Percentiles rank a stretch among this genome's conserved stretches.
Conservation (phyloP, 2,329 filamentous ascomycete genomes). For the Sarocladium brachiariae region DNA sequence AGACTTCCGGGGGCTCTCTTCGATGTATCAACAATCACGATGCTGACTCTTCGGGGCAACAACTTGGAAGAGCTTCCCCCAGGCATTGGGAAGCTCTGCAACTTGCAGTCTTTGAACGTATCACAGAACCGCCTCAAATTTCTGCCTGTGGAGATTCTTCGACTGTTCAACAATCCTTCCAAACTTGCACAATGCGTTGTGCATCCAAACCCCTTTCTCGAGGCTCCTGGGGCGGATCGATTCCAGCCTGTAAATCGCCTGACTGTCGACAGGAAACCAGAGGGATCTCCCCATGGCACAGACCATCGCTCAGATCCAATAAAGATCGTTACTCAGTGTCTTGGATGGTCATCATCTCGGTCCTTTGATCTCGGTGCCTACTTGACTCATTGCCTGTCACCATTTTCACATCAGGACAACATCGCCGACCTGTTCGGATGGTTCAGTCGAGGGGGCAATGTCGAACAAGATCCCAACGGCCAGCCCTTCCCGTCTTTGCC, state of each 20-base stretch:
- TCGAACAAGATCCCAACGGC: constrained; percentile 3
- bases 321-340: constrained; percentile 17
- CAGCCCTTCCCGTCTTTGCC: not conserved
- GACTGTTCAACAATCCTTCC: constrained; percentile 39
- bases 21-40: constrained; percentile 52
- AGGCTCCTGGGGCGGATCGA: constrained; percentile 19
- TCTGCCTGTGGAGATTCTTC: constrained; percentile 57
- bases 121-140: constrained; percentile 55
- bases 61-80: constrained; percentile 53
- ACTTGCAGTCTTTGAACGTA: constrained; percentile 57
- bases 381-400: not conserved
- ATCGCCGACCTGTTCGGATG: constrained; percentile 13
- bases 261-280: not conserved
- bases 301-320: not conserved
- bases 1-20: constrained; percentile 55
- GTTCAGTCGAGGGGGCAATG: constrained; percentile 5
- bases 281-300: not conserved
- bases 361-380: constrained; percentile 16
- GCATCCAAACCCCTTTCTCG: constrained; percentile 57
- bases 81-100: constrained; percentile 48
- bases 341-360: constrained; percentile 26
- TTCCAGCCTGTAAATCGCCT: not conserved
- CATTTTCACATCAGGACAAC: constrained; percentile 18
- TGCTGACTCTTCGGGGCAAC: constrained; percentile 61
- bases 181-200: constrained; percentile 47